phyloP scores from a whole-genome alignment of 805 yeast species.

The Ogataea saltuana region DNA sequence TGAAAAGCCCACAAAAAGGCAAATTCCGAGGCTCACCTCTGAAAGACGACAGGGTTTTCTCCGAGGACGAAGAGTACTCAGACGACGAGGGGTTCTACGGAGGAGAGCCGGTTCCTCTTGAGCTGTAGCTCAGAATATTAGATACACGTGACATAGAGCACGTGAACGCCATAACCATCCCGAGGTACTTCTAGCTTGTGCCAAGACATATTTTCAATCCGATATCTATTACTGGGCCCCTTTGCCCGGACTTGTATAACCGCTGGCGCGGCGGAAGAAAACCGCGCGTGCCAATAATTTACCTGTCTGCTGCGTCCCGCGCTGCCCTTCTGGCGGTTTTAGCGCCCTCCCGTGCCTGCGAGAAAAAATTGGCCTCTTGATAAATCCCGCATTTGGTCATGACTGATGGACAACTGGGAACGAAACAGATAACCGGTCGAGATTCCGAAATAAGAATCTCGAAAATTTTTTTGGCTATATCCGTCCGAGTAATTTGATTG shows the following conservation, averaged over 20 bases:
- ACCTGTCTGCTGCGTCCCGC: background rate
- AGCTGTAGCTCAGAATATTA: background rate
- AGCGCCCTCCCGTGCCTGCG: background rate
- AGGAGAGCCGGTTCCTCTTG: slow-evolving; percentile 21
- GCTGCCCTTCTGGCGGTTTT: background rate
- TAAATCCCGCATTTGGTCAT: slow-evolving; percentile 10
- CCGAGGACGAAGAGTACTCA: slow-evolving; percentile 14
- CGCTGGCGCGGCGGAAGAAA: too few species aligned
- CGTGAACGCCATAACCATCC: background rate
- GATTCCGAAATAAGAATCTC: too few species aligned
- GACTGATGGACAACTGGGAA: slow-evolving; percentile 3
- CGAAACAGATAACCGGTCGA: slow-evolving; percentile 8
- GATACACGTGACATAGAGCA: background rate
- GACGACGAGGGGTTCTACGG: slow-evolving; percentile 29
- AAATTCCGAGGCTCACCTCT: background rate
- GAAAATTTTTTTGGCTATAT: background rate
- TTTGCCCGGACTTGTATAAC: too few species aligned
- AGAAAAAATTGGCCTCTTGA: background rate
- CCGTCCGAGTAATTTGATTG: background rate
- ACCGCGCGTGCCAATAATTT: background rate
- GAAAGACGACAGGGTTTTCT: background rate
- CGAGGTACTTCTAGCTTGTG: too few species aligned
- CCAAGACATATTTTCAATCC: too few species aligned
- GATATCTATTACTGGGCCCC: too few species aligned
- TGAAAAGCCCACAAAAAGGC: background rate